Percentiles rank a stretch among this genome's conserved stretches.
These are phyloP conservation scores for Geoglossum cookeanum DNA, from an alignment of 2,329 filamentous ascomycete species.

Conservation along the genomic window DNA sequence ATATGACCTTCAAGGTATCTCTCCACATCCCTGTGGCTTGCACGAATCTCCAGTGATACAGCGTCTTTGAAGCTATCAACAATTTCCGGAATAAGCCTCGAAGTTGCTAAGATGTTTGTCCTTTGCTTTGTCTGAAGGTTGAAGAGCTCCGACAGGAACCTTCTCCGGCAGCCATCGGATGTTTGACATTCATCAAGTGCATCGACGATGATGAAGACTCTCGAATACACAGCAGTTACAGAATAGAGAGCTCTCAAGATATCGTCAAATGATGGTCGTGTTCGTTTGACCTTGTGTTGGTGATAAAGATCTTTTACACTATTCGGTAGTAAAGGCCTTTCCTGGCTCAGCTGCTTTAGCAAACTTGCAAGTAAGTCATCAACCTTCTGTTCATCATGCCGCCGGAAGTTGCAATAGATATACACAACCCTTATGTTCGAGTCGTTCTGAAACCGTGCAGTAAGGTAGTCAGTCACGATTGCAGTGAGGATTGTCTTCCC, in stretches of 20 bases:
- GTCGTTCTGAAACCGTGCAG: no score
- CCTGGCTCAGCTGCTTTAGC: slow-evolving; percentile 21
- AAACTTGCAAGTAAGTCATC: slow-evolving; percentile 17
- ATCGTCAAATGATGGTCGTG: neutral
- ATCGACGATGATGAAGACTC: slow-evolving; percentile 6
- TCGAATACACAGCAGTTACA: slow-evolving; percentile 1
- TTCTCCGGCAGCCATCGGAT: no score
- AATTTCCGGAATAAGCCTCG: no score
- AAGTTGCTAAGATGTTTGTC: no score
- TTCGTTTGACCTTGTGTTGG: slow-evolving; percentile 4
- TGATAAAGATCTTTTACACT: slow-evolving; percentile 16
- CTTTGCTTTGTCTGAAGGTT: no score
- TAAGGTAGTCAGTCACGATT: no score
- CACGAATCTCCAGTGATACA: no score
- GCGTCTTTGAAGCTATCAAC: no score
- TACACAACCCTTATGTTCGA: slow-evolving; percentile 24
- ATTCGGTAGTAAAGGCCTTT: slow-evolving; percentile 13
- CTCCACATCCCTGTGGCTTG: no score
- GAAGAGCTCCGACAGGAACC: no score
- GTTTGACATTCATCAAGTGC: slow-evolving; percentile 6
- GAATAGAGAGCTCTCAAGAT: neutral
- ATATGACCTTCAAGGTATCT: no score
- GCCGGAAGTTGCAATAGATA: slow-evolving; percentile 28
- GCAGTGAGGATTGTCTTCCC: no score
- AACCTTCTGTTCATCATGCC: slow-evolving; percentile 20